phyloP scores from a whole-genome alignment of 305 asterid species.

The Fraxinus sp. region DNA sequence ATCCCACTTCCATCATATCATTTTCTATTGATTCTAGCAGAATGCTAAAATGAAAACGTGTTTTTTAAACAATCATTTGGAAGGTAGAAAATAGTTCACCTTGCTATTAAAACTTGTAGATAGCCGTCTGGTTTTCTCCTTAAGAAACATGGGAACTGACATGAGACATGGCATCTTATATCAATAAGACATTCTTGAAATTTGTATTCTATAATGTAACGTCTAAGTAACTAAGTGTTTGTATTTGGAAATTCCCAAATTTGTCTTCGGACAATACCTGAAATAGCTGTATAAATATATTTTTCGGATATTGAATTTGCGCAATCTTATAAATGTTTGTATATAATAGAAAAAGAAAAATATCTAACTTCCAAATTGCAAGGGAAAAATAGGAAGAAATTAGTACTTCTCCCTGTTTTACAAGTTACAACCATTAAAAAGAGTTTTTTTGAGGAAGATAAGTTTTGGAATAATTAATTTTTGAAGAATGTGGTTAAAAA shows the following conservation, averaged over 20 bases:
- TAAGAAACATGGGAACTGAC: conserved; percentile 15
- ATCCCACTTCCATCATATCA: conserved; percentile 2
- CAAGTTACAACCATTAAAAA: background rate
- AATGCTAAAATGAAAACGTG: background rate
- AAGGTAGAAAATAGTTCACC: background rate
- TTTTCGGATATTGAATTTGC: background rate
- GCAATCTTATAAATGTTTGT: background rate
- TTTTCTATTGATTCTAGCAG: conserved; percentile 11
- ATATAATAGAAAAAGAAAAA: background rate
- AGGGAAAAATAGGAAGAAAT: background rate
- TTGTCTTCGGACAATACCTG: background rate
- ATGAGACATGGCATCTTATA: conserved; percentile 2
- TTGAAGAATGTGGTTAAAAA: background rate
- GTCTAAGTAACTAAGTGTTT: background rate
- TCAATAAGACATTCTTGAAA: background rate
- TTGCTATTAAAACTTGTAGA: background rate
- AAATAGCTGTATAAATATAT: background rate
- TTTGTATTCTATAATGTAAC: background rate
- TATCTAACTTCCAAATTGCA: background rate
- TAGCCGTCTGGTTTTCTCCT: background rate
- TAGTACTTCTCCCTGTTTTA: background rate
- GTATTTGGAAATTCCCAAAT: background rate
- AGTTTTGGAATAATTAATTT: background rate
- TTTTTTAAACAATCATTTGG: background rate
- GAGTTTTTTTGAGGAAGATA: background rate